Evolutionary conservation across 2,329 filamentous ascomycete genomes (phyloP), one percentile per base, ranked within the genome.

Genomic region (Lachnellula arida): DNA sequence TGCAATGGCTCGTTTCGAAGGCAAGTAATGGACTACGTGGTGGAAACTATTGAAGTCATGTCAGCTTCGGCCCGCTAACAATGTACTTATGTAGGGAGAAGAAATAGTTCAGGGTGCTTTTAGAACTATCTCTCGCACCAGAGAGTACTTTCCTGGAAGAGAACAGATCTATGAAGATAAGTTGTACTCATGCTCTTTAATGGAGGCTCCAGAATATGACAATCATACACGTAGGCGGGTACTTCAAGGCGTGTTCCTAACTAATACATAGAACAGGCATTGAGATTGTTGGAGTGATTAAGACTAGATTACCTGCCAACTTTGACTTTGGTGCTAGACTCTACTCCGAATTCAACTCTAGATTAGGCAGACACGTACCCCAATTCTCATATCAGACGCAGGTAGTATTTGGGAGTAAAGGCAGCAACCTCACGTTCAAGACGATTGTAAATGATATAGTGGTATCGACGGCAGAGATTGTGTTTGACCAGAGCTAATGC

Each of bases 1-100:
- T 62, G 37, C 0, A 8, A 9, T 63, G 61, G 61, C 19, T 60
- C 0, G 56, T 63, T 42, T 43, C 46, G 0, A 63, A 63, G 46
- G 61, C 53, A 59, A 25, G 55, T 37, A 1, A 25, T 5, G 22
- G 2, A 2, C 22, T 22, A 22, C 22, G 22, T 22, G 22, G 22
- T 22, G 22, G 22, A 22, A 22, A 4, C 22, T 22, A 22, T 22
- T 22, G 22, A 22, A 22, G 22, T 22, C 22, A 22, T 22, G 4
- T 22, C 22, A 4, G 22, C 22, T 22, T 22, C 22, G 4, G 22
- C 22, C 22, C 22, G 22, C 22, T 22, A 22, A 22, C 22, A 22
- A 22, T 22, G 22, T 22, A 2, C 22, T 22, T 22, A 22, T 4
- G 22, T 9, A 35, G 42, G 15, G 25, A 9, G 15, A 17, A 43